Percentiles rank a stretch among this genome's conserved stretches.
phyloP scores from a whole-genome alignment of 805 yeast species.

The Torulaspora maleeae region DNA sequence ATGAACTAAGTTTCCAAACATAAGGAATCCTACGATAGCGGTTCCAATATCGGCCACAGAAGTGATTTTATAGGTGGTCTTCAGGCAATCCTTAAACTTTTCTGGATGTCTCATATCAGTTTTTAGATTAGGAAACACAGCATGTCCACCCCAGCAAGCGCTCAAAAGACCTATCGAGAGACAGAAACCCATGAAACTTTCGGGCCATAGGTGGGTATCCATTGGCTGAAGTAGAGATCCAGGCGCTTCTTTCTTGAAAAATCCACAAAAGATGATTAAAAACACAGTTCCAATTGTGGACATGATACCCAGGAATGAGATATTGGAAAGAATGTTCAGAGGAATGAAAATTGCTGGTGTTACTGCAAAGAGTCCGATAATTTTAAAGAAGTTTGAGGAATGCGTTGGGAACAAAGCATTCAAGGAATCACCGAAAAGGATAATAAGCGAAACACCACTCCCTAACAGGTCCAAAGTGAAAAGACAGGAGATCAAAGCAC shows the following conservation, averaged over 20 bases:
- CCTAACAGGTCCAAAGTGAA: constrained; percentile 77
- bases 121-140: constrained; percentile 69
- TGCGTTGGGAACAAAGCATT: constrained; percentile 58
- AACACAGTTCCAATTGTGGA: constrained; percentile 63
- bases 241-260: constrained; percentile 55
- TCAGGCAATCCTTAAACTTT: constrained; percentile 50
- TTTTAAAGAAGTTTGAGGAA: constrained; percentile 54
- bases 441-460: constrained; percentile 74
- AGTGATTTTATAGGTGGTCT: constrained; percentile 56
- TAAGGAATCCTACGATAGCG: constrained; percentile 64
- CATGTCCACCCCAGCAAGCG: constrained; percentile 86
- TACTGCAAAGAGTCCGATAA: constrained; percentile 61
- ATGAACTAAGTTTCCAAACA: constrained; percentile 68
- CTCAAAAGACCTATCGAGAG: constrained; percentile 62
- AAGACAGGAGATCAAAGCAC: constrained; percentile 64
- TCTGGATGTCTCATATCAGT: constrained; percentile 67
- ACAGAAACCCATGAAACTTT: constrained; percentile 45
- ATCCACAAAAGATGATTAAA: constrained; percentile 57
- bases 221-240: constrained; percentile 68
- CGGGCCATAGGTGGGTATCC: constrained; percentile 66
- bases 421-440: constrained; percentile 80
- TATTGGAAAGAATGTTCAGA: constrained; percentile 62
- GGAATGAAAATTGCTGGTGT: constrained; percentile 84
- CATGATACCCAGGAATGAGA: constrained; percentile 65
- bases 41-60: constrained; percentile 56